Evolutionary conservation across 352 stramenopile genomes (phyloP), one percentile per base, ranked within the genome.

Genomic region (Globisporangium uncinulatum): DNA sequence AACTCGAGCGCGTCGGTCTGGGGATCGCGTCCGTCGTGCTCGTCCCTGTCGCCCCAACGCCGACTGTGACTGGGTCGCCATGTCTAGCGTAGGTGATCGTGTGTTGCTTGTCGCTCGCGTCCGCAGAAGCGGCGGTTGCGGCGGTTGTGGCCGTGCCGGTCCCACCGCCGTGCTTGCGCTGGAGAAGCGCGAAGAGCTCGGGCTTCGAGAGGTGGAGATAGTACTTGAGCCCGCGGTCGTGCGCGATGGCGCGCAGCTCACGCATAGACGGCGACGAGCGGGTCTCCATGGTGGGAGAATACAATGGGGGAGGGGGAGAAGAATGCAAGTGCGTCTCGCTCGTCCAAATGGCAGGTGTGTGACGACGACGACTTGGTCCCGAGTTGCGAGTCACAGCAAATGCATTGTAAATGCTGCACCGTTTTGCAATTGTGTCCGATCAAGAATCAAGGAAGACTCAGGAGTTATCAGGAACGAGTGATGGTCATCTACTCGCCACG

Each of bases 181-280:
- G 81, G 53, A 94, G 59, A 24, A 91, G 68, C 57, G 79, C 74
- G 59, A 86, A 87, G 29, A 94, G 69, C 64, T 94, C 76, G 21
- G 76, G 79, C 59, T 94, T 94, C 44, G 79, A 89, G 43, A 94
- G 58, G 56, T 92, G 83, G 59, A 76, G 58, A 67, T 87, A 94
- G 68, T 92, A 88, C 71, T 94, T 92, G 57, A 94, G 73, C 1
- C 83, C 83, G 54, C 83, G 81, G 53, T 89, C 78, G 62, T 75
- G 72, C 24, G 83, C 83, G 55, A 92, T 52, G 15, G 59, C 68
- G 60, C 72, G 83, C 57, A 94, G 71, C 67, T 94, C 75, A 44
- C 69, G 56, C 81, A 94, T 91, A 32, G 83, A 92, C 37, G 81
- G 81, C 61, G 79, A 94, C 4, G 78, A 94, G 46, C 83, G 76